phyloP scores from a whole-genome alignment of 1,139 yeast species.

The Sugiyamaella neomexicana region DNA sequence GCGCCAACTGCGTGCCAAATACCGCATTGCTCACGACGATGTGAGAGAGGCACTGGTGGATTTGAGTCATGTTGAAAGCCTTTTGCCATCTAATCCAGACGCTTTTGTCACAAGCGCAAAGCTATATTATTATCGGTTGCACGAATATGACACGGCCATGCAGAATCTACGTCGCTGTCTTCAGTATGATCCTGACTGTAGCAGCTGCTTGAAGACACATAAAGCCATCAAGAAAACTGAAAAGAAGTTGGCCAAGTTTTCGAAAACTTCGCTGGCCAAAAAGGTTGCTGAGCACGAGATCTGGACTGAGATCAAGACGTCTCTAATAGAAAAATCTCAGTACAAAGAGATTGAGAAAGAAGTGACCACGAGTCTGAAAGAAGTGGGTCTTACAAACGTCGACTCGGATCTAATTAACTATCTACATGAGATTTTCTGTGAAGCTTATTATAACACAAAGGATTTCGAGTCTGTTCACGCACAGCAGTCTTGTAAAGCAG shows the following conservation, averaged over 20 bases:
- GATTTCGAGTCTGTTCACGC: slow-evolving; percentile 41
- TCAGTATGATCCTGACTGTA: slow-evolving; percentile 66
- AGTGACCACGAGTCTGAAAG: slow-evolving; percentile 14
- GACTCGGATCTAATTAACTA: slow-evolving; percentile 34
- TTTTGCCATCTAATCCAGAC: slow-evolving; percentile 31
- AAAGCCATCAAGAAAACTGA: slow-evolving; percentile 48
- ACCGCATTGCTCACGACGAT: slow-evolving; percentile 37
- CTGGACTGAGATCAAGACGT: slow-evolving; percentile 33
- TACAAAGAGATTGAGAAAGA: slow-evolving; percentile 25
- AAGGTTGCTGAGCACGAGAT: slow-evolving; percentile 44
- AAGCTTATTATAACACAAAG: slow-evolving; percentile 44
- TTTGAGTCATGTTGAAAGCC: slow-evolving; percentile 33
- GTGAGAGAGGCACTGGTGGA: slow-evolving; percentile 40
- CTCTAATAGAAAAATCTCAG: slow-evolving; percentile 25
- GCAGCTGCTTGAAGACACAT: slow-evolving; percentile 51
- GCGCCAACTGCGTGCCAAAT: slow-evolving; percentile 38
- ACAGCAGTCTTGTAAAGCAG: slow-evolving; percentile 42
- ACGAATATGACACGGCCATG: slow-evolving; percentile 53
- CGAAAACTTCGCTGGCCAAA: slow-evolving; percentile 22
- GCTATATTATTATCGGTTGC: slow-evolving; percentile 51
- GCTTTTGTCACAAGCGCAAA: slow-evolving; percentile 42
- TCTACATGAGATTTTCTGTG: slow-evolving; percentile 51
- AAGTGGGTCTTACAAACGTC: slow-evolving; percentile 16
- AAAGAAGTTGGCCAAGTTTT: slow-evolving; percentile 32
- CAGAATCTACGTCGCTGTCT: slow-evolving; percentile 59